These are phyloP conservation scores for Hypoxylon cercidicola DNA, from an alignment of 495 filamentous ascomycete species.

Conservation along the genomic window DNA sequence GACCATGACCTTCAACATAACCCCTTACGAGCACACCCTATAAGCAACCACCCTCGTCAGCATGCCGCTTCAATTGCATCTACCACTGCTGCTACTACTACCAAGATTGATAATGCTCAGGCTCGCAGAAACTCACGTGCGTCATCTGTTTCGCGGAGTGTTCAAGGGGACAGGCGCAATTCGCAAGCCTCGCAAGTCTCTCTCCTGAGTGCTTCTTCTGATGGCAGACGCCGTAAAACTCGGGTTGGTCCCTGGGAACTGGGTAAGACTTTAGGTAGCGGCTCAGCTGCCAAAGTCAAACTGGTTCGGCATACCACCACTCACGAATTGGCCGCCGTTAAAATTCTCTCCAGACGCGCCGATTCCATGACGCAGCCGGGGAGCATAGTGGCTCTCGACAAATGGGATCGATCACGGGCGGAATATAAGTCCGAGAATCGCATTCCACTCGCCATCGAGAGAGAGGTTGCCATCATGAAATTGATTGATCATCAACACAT, in stretches of 20 bases:
- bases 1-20: conserved; percentile 18
- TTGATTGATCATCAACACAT: conserved; percentile 93
- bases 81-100: conserved; percentile 13
- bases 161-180: conserved; percentile 67
- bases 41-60: conserved; percentile 26
- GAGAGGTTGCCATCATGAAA: conserved; percentile 96
- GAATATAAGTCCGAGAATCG: conserved; percentile 66
- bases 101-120: conserved; percentile 35
- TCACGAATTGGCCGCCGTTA: conserved; percentile 83
- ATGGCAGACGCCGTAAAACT: conserved; percentile 74
- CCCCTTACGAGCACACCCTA: conserved; percentile 42
- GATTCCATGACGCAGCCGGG: conserved; percentile 76
- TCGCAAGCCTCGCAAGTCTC: conserved; percentile 81
- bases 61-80: conserved; percentile 23
- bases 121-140: conserved; percentile 1
- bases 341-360: conserved; percentile 86
- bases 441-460: conserved; percentile 87
- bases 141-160: conserved; percentile 64
- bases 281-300: conserved; percentile 85
- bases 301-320: conserved; percentile 80
- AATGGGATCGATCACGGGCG: conserved; percentile 53
- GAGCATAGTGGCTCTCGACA: conserved; percentile 79
- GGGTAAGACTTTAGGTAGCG: conserved; percentile 85
- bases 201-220: conserved; percentile 69
- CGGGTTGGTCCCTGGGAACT: conserved; percentile 90